Conservation (phyloP, 768 basidiomycete species). For the Sarcodon aspratus region DNA sequence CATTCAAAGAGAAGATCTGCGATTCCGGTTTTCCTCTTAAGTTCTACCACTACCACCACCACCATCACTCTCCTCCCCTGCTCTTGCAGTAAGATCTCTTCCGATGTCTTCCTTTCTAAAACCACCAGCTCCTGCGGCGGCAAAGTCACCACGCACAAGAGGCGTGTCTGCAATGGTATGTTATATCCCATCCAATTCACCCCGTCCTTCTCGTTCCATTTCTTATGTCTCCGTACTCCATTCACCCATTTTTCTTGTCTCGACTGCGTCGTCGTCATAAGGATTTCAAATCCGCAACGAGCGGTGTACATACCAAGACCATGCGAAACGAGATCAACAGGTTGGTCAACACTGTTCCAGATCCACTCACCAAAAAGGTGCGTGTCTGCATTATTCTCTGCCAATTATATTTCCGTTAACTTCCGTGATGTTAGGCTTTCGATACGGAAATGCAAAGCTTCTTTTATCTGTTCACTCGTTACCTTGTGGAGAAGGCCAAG, state of each 20-base stretch:
- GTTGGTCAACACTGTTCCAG: constrained; percentile 80
- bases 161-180: constrained; percentile 18
- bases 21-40: background rate
- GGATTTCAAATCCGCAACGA: constrained; percentile 95
- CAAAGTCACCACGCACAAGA: constrained; percentile 15
- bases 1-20: too few relatives aligned
- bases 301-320: constrained; percentile 62
- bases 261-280: constrained; percentile 35
- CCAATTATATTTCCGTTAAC: constrained; percentile 3
- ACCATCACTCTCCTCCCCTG: background rate
- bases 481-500: constrained; percentile 81
- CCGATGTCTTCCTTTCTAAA: constrained; percentile 5
- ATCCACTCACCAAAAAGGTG: constrained; percentile 77
- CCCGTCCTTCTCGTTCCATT: too few relatives aligned
- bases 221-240: background rate
- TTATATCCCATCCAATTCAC: background rate
- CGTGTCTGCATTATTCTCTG: constrained; percentile 4
- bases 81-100: background rate
- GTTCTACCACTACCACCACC: background rate
- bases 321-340: constrained; percentile 98
- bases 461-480: constrained; percentile 93
- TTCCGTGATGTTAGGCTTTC: constrained; percentile 47
- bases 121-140: background rate
- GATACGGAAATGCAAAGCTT: constrained; percentile 95
- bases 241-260: background rate